Evolutionary conservation across 2,329 filamentous ascomycete species (phyloP).

Genomic region (Truncatella angustata): DNA sequence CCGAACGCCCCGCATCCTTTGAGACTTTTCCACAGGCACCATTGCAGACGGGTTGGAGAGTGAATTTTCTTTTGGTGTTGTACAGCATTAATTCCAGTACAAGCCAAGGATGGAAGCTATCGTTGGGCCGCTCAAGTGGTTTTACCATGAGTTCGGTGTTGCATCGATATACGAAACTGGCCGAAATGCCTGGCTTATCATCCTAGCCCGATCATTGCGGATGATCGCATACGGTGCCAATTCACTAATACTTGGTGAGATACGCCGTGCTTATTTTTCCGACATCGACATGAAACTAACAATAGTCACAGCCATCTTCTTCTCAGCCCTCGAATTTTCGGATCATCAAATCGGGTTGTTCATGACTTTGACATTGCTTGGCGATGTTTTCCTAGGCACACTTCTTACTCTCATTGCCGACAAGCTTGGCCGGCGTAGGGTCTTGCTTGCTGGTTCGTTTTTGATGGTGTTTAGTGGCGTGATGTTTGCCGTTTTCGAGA

Average conservation of each 20-base stretch:
- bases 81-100: neutral
- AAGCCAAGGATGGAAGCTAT: constrained; percentile 19
- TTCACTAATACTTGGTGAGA: constrained; percentile 52
- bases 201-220: constrained; percentile 49
- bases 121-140: constrained; percentile 23
- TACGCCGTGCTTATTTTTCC: neutral
- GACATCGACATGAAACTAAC: neutral
- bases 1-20: neutral
- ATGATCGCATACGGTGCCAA: constrained; percentile 65
- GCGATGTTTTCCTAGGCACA: constrained; percentile 59
- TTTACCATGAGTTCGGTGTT: constrained; percentile 48
- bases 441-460: constrained; percentile 49
- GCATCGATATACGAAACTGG: constrained; percentile 44
- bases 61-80: neutral
- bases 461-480: constrained; percentile 58
- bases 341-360: constrained; percentile 62
- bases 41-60: neutral
- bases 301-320: constrained; percentile 45
- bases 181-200: constrained; percentile 52
- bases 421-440: constrained; percentile 52
- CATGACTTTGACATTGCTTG: constrained; percentile 61
- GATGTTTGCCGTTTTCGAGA: constrained; percentile 51
- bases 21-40: neutral
- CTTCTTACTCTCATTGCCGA: constrained; percentile 59
- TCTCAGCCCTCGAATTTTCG: constrained; percentile 52